Evolutionary conservation across 2,329 filamentous ascomycete genomes (phyloP).

Genomic region (Mollisia scopiformis): DNA sequence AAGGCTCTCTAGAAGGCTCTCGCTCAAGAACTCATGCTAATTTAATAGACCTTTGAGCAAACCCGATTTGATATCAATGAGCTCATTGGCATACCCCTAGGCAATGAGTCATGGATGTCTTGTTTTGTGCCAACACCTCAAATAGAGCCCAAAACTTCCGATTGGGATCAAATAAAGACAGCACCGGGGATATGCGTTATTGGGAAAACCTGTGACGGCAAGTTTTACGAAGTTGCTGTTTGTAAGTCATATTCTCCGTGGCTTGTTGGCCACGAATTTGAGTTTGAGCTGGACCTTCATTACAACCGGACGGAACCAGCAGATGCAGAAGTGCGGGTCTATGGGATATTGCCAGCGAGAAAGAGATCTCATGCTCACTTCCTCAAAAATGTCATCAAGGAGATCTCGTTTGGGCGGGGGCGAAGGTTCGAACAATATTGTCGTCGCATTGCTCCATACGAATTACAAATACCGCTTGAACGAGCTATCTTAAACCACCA

Average conservation of each 20-base stretch:
- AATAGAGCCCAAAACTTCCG: constrained; percentile 8
- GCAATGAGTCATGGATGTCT: constrained; percentile 6
- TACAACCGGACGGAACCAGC: constrained; percentile 3
- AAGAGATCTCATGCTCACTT: constrained; percentile 3
- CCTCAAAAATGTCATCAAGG: constrained; percentile 11
- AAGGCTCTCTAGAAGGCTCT: constrained; percentile 8
- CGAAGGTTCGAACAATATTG: constrained; percentile 5
- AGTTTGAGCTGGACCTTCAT: constrained; percentile 8
- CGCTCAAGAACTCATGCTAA: constrained; percentile 5
- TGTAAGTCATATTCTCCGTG: constrained; percentile 12
- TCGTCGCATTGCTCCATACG: neutral
- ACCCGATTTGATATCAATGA: constrained; percentile 6
- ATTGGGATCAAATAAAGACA: constrained; percentile 11
- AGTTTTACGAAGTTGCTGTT: constrained; percentile 9
- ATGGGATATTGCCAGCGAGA: constrained; percentile 1
- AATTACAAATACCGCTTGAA: constrained; percentile 3
- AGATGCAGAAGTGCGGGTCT: constrained; percentile 8
- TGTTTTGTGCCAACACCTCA: constrained; percentile 6
- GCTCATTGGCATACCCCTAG: constrained; percentile 15
- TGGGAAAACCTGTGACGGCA: constrained; percentile 5
- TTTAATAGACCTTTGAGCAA: constrained; percentile 8
- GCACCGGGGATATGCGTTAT: constrained; percentile 10
- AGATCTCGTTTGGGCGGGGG: constrained; percentile 8
- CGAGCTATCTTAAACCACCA: constrained; percentile 9
- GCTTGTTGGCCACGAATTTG: constrained; percentile 12